These are phyloP conservation scores for Cucurbita ficifolia DNA, from an alignment of 306 rosid species.

Conservation along the genomic window DNA sequence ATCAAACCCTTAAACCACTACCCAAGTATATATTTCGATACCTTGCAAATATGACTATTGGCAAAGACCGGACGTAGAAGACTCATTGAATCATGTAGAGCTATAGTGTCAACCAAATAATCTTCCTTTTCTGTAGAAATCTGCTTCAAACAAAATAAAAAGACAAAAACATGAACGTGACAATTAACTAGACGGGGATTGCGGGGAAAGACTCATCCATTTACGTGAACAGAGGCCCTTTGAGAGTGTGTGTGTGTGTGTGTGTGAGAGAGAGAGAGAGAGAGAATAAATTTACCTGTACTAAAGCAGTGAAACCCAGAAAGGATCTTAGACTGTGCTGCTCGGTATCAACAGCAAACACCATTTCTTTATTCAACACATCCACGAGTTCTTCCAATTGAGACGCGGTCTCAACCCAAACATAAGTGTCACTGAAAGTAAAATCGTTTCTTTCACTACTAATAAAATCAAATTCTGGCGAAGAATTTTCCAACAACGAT, in stretches of 20 bases:
- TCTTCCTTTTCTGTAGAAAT: conserved; percentile 62
- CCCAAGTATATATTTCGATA: conserved; percentile 20
- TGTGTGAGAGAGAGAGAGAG: background rate
- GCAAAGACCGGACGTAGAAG: conserved; percentile 62
- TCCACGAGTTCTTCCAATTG: conserved; percentile 39
- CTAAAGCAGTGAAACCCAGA: conserved; percentile 70
- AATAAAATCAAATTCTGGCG: conserved; percentile 25
- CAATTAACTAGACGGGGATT: background rate
- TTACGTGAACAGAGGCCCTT: background rate
- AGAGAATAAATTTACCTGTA: conserved; percentile 37
- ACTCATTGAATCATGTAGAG: conserved; percentile 62
- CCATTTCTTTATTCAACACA: conserved; percentile 36
- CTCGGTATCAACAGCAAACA: conserved; percentile 77
- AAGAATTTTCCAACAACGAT: conserved; percentile 24
- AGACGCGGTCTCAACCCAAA: conserved; percentile 62
- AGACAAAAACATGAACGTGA: background rate
- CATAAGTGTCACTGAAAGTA: conserved; percentile 32
- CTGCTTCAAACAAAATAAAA: conserved; percentile 22
- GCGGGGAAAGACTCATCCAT: background rate
- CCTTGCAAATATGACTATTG: conserved; percentile 68
- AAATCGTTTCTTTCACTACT: conserved; percentile 19
- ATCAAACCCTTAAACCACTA: background rate
- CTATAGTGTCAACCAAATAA: conserved; percentile 81
- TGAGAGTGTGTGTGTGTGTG: too few relatives aligned
- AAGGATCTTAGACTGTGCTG: conserved; percentile 71